Base-by-base conservation (phyloP, 345 rosid genomes). In the Luvunga scandens region DNA sequence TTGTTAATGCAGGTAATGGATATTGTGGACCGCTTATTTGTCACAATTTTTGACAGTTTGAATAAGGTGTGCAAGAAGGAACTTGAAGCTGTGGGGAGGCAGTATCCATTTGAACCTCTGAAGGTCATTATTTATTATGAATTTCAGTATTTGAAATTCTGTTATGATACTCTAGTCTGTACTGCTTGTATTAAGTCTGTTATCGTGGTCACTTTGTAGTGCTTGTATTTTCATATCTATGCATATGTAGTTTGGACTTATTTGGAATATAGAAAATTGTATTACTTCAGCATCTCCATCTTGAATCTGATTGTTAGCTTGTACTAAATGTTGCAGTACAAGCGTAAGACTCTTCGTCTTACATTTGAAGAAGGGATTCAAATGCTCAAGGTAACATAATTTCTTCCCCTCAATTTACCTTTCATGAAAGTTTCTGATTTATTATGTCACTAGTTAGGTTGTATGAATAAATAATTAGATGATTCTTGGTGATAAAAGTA, bases 321-420 rank as follows among this genome's bases (percentile, higher is more conserved):
- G 56, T 66, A 8, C 21, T 39, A 27, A 24, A 77, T 72, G 33
- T 42, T 89, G 90, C 89, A 95, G 99, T 95, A 91, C 81, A 80
- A 89, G 78, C 85, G 82, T 31, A 85, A 90, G 69, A 94, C 99
- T 66, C 66, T 91, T 78, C 82, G 91, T 22, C 85, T 96, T 73
- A 88, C 88, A 25, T 94, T 91, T 86, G 93, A 89, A 81, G 98
- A 94, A 89, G 97, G 97, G 66, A 56, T 96, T 82, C 89, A 91
- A 83, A 93, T 96, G 97, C 91, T 96, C 60, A 90, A 90, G 94
- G 97, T 95, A 86, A 74, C 18, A 38, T 33, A 31, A 42, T 13
- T 33, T 22, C 71, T 39, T 21, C 4, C n/a, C 64, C 48, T 22
- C 42, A 69, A 25, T 69, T 50, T 24, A 33, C 36, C 33, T 76